Base-by-base conservation (phyloP, 202 grass and related monocot species). In the Musa balbisiana region DNA sequence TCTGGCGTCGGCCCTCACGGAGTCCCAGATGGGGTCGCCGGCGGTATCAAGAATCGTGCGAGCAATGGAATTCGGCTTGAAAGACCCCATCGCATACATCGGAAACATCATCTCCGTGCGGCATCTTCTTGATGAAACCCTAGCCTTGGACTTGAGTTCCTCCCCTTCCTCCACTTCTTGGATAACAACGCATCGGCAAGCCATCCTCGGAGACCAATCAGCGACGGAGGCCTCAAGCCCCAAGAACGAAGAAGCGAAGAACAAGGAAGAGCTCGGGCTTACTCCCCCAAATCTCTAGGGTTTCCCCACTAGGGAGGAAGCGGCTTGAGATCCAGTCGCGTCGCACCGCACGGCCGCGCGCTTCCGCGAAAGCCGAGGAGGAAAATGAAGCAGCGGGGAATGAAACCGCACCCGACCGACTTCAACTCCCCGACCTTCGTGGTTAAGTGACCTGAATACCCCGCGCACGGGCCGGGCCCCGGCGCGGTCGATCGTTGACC, bases 21-120 rank as follows among this genome's bases (percentile, higher is more conserved):
- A 89, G 69, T 94, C 87, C 94, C 94, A 98, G 77, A 98, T 94
- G 60, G 91, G 89, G 74, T 98, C 94, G 17, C 85, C 91, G 27
- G 77, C 77, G 52, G 82, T 74, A 78, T 92, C 91, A 49, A 88
- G 82, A 51, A 92, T 82, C 54, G 76, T 80, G 58, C 84, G 81
- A 68, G 88, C 83, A 13, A 81, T 60, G 67, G 86, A 75, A 80
- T 79, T 92, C 62, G 73, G 43, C 74, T 78, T 82, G 58, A 78
- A 80, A 80, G 58, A 85, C 69, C 85, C 93, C 93, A 90, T 88
- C 55, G 87, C 95, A 74, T 98, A 98, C 78, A 98, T 90, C 64
- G 93, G 93, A 78, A 97, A 97, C 53, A 93, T 91, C 65, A 79
- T 16, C 90, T 93, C 93, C 62, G 86, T 87, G 17, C 73, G 79